These are phyloP conservation scores for Fusarium concolor DNA, from an alignment of 2,329 filamentous ascomycete species.

Conservation along the genomic window DNA sequence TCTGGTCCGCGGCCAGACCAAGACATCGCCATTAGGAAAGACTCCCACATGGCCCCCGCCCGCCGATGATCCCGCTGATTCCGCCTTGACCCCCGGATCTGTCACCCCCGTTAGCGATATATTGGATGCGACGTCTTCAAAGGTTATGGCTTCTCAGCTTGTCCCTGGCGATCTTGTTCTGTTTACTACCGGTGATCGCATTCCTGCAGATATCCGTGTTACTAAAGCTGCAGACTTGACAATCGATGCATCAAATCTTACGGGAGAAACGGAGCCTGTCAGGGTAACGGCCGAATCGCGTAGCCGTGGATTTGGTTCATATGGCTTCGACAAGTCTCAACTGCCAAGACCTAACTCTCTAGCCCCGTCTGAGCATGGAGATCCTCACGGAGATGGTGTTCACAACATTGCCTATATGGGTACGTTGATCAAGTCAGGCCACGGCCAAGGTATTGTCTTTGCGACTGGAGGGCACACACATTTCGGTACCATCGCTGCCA, in stretches of 20 bases:
- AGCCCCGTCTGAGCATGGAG: conserved; percentile 64
- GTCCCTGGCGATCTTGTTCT: conserved; percentile 93
- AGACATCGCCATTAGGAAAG: conserved; percentile 48
- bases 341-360: conserved; percentile 57
- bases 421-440: conserved; percentile 91
- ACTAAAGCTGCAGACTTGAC: conserved; percentile 89
- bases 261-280: conserved; percentile 95
- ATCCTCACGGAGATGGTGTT: conserved; percentile 74
- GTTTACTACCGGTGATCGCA: conserved; percentile 95
- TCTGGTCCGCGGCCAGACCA: conserved; percentile 76
- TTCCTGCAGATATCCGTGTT: conserved; percentile 95
- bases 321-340: conserved; percentile 47
- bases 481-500: conserved; percentile 95
- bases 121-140: conserved; percentile 79
- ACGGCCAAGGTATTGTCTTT: conserved; percentile 97
- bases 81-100: conserved; percentile 57
- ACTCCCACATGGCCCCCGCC: conserved; percentile 62
- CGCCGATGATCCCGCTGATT: conserved; percentile 58
- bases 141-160: conserved; percentile 86
- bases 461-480: conserved; percentile 93
- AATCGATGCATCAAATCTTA: conserved; percentile 96
- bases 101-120: conserved; percentile 71
- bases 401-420: conserved; percentile 99
- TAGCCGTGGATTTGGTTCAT: conserved; percentile 45
- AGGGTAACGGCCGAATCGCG: conserved; percentile 76